A percentile compares a stretch with the other conserved stretches of the same genome.
Conservation (phyloP, 2,329 filamentous ascomycete species). For the Ceratocystis variospora region DNA sequence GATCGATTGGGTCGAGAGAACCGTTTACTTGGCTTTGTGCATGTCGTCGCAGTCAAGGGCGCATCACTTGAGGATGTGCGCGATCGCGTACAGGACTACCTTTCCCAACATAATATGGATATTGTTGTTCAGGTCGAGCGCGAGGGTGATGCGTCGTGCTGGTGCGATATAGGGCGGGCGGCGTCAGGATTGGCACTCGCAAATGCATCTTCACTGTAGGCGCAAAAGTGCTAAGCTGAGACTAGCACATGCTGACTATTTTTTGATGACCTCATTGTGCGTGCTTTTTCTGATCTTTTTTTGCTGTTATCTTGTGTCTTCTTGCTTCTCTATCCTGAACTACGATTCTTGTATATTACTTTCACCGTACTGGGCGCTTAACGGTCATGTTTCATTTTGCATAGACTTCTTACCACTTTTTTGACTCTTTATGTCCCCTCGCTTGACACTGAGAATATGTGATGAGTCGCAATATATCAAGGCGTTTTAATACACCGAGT, state of each 20-base stretch:
- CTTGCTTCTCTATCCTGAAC: neutral
- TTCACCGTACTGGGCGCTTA: neutral
- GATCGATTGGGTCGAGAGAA: constrained; percentile 36
- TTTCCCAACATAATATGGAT: constrained; percentile 59
- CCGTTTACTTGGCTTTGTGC: constrained; percentile 67
- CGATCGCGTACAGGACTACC: constrained; percentile 58
- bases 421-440: neutral
- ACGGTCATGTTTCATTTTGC: neutral
- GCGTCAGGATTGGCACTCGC: neutral
- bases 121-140: constrained; percentile 78
- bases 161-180: constrained; percentile 37
- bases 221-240: no score
- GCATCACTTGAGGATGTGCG: constrained; percentile 72
- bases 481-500: neutral
- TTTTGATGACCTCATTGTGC: neutral
- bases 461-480: neutral
- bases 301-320: neutral
- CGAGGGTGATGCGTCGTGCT: constrained; percentile 57
- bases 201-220: neutral
- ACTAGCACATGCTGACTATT: neutral
- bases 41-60: constrained; percentile 60
- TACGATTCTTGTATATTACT: constrained; percentile 3
- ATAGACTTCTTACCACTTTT: neutral
- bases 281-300: neutral
- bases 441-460: neutral